These are phyloP conservation scores for Phanerochaete sordida DNA, from an alignment of 768 basidiomycete species.

Conservation along the genomic window DNA sequence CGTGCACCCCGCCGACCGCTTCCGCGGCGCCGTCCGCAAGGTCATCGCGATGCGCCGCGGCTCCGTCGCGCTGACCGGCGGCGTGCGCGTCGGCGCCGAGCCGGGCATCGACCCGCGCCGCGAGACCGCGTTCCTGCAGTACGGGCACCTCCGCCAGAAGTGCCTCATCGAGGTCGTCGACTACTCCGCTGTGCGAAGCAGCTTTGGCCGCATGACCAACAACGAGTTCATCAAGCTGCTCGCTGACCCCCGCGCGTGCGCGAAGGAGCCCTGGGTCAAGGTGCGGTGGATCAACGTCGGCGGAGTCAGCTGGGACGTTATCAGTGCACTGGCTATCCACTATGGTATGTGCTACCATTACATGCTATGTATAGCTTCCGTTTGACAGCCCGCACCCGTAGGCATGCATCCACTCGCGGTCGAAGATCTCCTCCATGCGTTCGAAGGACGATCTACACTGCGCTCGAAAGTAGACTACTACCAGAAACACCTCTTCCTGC, in stretches of 20 bases:
- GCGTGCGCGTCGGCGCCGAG: constrained; percentile 53
- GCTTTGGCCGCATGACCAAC: constrained; percentile 55
- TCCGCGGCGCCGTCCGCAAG: constrained; percentile 54
- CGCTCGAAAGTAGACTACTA: constrained; percentile 75
- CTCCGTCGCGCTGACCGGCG: constrained; percentile 32
- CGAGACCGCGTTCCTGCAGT: constrained; percentile 49
- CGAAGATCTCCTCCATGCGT: constrained; percentile 62
- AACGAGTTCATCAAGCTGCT: constrained; percentile 57
- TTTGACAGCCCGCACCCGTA: constrained; percentile 19
- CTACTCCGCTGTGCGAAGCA: constrained; percentile 56
- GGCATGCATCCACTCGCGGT: constrained; percentile 70
- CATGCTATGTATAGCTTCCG: neutral
- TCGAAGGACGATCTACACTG: constrained; percentile 37
- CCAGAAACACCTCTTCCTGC: constrained; percentile 64
- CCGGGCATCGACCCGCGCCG: constrained; percentile 70
- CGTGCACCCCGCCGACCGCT: constrained; percentile 43
- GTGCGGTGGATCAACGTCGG: constrained; percentile 76
- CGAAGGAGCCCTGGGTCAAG: constrained; percentile 57
- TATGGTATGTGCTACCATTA: constrained; percentile 44
- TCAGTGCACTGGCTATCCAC: constrained; percentile 61
- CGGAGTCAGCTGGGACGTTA: constrained; percentile 68
- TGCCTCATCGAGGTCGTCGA: constrained; percentile 68
- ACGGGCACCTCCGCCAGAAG: constrained; percentile 53
- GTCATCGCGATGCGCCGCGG: constrained; percentile 62
- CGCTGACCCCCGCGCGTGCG: constrained; percentile 38